A percentile compares a stretch with the other conserved stretches of the same genome.
Conservation (phyloP, 164 flowering plant species). For the Macadamia integrifolia region DNA sequence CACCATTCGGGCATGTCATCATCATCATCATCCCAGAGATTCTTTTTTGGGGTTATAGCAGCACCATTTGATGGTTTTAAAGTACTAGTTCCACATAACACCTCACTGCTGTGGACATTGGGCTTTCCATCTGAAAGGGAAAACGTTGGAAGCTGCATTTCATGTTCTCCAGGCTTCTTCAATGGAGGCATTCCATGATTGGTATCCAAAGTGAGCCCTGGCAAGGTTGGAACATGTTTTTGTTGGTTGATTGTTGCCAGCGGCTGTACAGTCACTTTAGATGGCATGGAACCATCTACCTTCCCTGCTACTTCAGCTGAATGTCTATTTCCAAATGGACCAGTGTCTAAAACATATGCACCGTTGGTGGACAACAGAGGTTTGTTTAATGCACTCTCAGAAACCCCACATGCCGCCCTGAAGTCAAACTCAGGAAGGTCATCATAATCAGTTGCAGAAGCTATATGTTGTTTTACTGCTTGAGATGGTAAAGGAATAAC, state of each 20-base stretch:
- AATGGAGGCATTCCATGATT: constrained; percentile 9
- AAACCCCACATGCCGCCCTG: constrained; percentile 23
- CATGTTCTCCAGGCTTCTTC: constrained; percentile 5
- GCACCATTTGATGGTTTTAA: not conserved
- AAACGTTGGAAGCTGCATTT: not conserved
- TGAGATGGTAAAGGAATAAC: constrained; percentile 9
- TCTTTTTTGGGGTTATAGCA: constrained; percentile 11
- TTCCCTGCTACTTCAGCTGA: constrained; percentile 14
- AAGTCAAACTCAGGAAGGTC: constrained; percentile 63
- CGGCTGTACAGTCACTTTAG: not conserved
- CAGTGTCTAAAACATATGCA: constrained; percentile 8
- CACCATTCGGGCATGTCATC: constrained; percentile 63
- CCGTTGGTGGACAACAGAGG: not conserved
- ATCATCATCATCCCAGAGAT: constrained; percentile 34
- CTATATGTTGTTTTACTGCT: constrained; percentile 3
- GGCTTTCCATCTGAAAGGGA: constrained; percentile 7
- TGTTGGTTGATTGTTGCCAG: constrained; percentile 10
- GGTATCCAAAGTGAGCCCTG: constrained; percentile 5
- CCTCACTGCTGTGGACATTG: not conserved
- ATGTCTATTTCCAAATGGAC: constrained; percentile 11
- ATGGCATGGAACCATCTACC: constrained; percentile 4
- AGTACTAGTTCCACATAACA: constrained; percentile 1
- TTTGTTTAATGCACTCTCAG: constrained; percentile 16
- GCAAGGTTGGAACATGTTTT: not conserved
- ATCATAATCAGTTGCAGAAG: constrained; percentile 27